These are phyloP conservation scores for Litchi chinensis DNA, from an alignment of 345 rosid species.

Conservation along the genomic window DNA sequence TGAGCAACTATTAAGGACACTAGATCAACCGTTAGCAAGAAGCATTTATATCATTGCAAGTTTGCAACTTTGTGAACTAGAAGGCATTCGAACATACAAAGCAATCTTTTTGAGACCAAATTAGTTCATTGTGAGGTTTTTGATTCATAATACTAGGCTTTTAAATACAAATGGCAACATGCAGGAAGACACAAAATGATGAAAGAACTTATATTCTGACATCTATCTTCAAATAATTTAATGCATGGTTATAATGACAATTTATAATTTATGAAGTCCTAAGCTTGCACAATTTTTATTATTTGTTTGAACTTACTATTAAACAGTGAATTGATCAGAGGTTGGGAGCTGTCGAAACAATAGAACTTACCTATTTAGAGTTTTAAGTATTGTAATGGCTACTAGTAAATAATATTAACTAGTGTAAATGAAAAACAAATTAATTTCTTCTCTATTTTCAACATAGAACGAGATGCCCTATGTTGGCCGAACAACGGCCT, in stretches of 20 bases:
- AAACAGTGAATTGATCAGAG: not conserved
- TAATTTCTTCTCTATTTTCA: not conserved
- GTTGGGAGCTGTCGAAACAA: not conserved
- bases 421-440: not conserved
- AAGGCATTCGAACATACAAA: not conserved
- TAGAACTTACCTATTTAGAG: not conserved
- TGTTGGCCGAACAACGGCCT: not conserved
- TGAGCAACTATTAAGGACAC: not conserved
- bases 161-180: not conserved
- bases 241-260: not conserved
- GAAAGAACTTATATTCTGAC: not conserved
- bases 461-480: not conserved
- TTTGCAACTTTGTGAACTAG: not conserved
- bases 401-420: not conserved
- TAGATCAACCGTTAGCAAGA: not conserved
- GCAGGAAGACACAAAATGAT: not conserved
- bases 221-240: not conserved
- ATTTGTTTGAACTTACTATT: not conserved
- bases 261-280: not conserved
- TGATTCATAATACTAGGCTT: not conserved
- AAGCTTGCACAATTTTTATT: not conserved
- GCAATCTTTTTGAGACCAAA: not conserved
- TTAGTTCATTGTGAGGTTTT: not conserved
- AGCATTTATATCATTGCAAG: not conserved
- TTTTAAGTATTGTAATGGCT: not conserved